A percentile compares a stretch with the other conserved stretches of the same genome.
phyloP scores from a whole-genome alignment of 352 stramenopile genomes.

The Globisporangium ultimum region DNA sequence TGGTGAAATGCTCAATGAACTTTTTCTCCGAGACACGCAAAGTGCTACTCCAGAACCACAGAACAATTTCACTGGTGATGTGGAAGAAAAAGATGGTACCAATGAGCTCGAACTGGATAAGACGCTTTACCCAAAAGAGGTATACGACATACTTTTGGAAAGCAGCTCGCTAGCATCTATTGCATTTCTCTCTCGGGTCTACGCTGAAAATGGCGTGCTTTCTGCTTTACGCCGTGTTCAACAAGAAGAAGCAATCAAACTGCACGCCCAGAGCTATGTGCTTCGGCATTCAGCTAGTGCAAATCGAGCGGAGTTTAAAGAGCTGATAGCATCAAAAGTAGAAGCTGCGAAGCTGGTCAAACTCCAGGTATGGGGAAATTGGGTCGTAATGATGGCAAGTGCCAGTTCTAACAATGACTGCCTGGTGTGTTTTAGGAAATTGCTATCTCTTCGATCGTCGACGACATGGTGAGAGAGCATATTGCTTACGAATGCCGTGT shows the following conservation, averaged over 20 bases:
- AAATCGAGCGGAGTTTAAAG: conserved; percentile 19
- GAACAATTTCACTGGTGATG: too few relatives aligned
- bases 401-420: too few relatives aligned
- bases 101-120: too few relatives aligned
- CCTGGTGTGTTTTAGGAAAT: conserved; percentile 30
- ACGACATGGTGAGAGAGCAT: conserved; percentile 58
- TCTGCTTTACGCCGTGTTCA: conserved; percentile 38
- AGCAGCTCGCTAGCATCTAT: conserved; percentile 31
- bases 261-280: conserved; percentile 37
- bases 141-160: conserved; percentile 17
- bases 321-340: conserved; percentile 22
- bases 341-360: conserved; percentile 34
- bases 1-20: conserved; percentile 8
- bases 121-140: conserved; percentile 14
- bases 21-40: too few relatives aligned
- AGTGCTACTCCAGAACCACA: too few relatives aligned
- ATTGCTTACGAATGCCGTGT: conserved; percentile 55
- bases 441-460: conserved; percentile 41
- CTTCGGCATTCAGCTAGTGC: conserved; percentile 13
- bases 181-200: conserved; percentile 43
- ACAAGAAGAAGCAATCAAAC: conserved; percentile 38
- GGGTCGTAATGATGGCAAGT: too few relatives aligned
- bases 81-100: too few relatives aligned
- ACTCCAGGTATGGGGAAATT: conserved; percentile 22
- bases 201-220: conserved; percentile 34